A percentile compares a stretch with the other conserved stretches of the same genome.
phyloP scores from a whole-genome alignment of 495 filamentous ascomycete species.

The Penicillium lividum region DNA sequence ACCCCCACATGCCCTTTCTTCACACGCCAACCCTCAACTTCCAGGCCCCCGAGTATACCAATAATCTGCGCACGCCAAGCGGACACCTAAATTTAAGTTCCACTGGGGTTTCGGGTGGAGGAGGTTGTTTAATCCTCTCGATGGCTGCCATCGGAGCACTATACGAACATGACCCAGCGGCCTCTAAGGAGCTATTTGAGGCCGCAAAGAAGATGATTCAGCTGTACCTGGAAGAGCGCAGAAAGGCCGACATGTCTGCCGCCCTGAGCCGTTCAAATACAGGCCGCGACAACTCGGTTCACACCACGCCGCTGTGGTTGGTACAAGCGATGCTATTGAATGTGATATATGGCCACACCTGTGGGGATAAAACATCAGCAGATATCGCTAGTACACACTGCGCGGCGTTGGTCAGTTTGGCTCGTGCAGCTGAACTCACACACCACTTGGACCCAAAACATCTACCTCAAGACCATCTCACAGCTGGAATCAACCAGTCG shows the following conservation, averaged over 20 bases:
- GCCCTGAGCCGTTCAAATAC: slow-evolving; percentile 65
- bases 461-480: slow-evolving; percentile 43
- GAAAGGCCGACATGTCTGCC: slow-evolving; percentile 84
- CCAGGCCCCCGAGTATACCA: slow-evolving; percentile 70
- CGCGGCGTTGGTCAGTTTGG: slow-evolving; percentile 85
- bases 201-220: slow-evolving; percentile 95
- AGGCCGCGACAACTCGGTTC: slow-evolving; percentile 64
- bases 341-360: slow-evolving; percentile 94
- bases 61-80: slow-evolving; percentile 53
- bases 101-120: slow-evolving; percentile 71
- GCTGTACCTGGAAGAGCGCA: slow-evolving; percentile 87
- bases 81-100: slow-evolving; percentile 59
- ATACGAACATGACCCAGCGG: slow-evolving; percentile 81
- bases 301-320: slow-evolving; percentile 89
- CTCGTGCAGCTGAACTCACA: slow-evolving; percentile 77
- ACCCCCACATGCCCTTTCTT: slow-evolving; percentile 91
- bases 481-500: slow-evolving; percentile 15
- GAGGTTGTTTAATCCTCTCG: slow-evolving; percentile 86
- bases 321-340: slow-evolving; percentile 99
- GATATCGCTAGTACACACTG: slow-evolving; percentile 93
- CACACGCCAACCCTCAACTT: slow-evolving; percentile 93
- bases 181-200: slow-evolving; percentile 87
- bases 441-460: slow-evolving; percentile 46
- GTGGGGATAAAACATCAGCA: slow-evolving; percentile 84
- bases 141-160: slow-evolving; percentile 96